These are phyloP conservation scores for Solanum sparsipilum DNA, from an alignment of 257 asterid genomes.

Conservation along the genomic window DNA sequence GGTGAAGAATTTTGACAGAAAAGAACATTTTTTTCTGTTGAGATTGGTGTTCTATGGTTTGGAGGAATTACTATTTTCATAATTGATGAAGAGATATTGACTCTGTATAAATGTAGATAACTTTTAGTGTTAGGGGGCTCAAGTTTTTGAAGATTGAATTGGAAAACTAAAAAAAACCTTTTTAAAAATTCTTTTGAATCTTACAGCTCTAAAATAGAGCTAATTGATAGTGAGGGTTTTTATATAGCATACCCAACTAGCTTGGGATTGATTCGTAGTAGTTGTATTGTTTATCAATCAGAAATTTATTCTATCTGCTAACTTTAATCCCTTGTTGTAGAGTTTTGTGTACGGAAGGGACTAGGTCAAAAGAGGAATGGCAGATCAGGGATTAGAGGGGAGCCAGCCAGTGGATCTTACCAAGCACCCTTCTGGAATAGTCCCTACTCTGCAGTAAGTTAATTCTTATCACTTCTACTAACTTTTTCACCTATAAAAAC, in stretches of 20 bases:
- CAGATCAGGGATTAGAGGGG: constrained; percentile 71
- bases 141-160: neutral
- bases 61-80: neutral
- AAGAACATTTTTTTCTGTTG: neutral
- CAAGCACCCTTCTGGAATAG: constrained; percentile 81
- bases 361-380: constrained; percentile 30
- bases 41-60: neutral
- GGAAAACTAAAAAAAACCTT: too few species aligned
- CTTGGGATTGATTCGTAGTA: neutral
- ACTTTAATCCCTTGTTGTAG: neutral
- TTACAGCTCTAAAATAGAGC: neutral
- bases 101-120: neutral
- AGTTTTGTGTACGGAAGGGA: neutral
- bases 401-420: constrained; percentile 68
- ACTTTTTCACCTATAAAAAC: neutral
- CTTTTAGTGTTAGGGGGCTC: neutral
- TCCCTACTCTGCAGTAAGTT: constrained; percentile 75
- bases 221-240: neutral
- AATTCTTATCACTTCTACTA: neutral
- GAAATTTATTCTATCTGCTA: neutral
- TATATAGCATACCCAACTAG: neutral
- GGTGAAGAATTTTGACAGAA: neutral
- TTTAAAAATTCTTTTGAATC: too few species aligned
- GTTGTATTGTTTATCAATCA: neutral
- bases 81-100: neutral